Percentiles rank a stretch among this genome's conserved stretches.
Evolutionary conservation across 371 early-diverging fungal species (phyloP).

Genomic region (Phascolomyces articulosus): DNA sequence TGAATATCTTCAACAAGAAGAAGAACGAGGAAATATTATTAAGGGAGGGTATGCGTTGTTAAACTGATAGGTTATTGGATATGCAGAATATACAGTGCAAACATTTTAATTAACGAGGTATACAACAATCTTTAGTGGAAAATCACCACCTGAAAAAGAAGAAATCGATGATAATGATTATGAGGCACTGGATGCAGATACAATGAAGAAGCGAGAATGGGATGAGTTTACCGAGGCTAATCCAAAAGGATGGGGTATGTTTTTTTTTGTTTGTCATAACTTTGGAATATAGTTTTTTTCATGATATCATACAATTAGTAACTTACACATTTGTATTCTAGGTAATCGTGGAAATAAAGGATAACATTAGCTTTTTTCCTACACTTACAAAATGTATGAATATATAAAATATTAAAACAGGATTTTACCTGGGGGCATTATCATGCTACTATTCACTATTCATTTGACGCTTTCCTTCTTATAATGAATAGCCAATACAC

Average conservation of each 20-base stretch:
- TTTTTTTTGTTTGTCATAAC: neutral
- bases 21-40: conserved; percentile 87
- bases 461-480: too few species aligned
- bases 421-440: too few species aligned
- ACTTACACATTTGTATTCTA: conserved; percentile 2
- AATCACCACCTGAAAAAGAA: conserved; percentile 65
- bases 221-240: conserved; percentile 95
- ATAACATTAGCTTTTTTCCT: too few species aligned
- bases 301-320: too few species aligned
- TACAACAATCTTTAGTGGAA: conserved; percentile 29
- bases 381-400: too few species aligned
- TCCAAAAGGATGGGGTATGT: conserved; percentile 92
- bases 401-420: too few species aligned
- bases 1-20: conserved; percentile 89
- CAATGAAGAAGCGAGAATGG: conserved; percentile 83
- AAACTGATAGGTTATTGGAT: conserved; percentile 32
- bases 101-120: too few species aligned
- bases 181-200: conserved; percentile 81
- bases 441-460: too few species aligned
- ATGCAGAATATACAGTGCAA: too few species aligned
- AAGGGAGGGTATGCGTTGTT: conserved; percentile 68
- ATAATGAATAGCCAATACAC: too few species aligned
- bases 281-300: neutral
- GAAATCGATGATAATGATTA: conserved; percentile 81
- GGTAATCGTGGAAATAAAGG: conserved; percentile 52